phyloP scores from a whole-genome alignment of 179 eudicot species.

The Monotropa hypopitys region DNA sequence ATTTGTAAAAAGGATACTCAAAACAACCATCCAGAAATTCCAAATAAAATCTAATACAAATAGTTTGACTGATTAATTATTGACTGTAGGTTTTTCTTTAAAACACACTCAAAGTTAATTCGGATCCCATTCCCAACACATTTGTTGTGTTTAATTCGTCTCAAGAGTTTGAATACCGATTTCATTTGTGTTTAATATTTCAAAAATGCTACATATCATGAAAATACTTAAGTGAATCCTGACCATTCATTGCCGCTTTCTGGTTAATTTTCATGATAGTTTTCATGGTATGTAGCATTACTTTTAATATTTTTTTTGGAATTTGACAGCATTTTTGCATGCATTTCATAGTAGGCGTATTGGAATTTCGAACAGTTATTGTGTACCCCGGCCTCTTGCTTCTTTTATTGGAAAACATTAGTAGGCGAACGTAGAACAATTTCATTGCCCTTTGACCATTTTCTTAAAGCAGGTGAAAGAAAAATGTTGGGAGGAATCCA shows the following conservation, averaged over 20 bases:
- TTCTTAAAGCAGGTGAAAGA: slow-evolving; percentile 14
- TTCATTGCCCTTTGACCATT: not conserved
- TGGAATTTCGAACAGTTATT: not conserved
- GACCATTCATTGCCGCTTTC: too few species aligned
- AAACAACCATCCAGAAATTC: not conserved
- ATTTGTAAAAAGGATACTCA: not conserved
- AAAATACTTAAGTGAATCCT: too few species aligned
- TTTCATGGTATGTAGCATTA: too few species aligned
- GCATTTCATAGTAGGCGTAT: not conserved
- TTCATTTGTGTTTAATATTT: too few species aligned
- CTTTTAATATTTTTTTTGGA: not conserved
- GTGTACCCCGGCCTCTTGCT: not conserved
- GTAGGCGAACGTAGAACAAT: not conserved
- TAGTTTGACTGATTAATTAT: not conserved
- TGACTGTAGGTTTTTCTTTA: not conserved
- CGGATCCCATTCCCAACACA: not conserved
- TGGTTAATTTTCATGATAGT: too few species aligned
- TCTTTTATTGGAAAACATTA: not conserved
- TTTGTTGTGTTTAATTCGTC: not conserved
- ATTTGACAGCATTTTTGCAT: not conserved
- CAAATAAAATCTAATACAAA: not conserved
- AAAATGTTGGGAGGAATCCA: slow-evolving; percentile 75
- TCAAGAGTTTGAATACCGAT: too few species aligned
- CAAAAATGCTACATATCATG: too few species aligned
- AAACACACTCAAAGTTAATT: not conserved